Conservation (phyloP, 805 yeast genomes). For the Suhomyces emberorum region DNA sequence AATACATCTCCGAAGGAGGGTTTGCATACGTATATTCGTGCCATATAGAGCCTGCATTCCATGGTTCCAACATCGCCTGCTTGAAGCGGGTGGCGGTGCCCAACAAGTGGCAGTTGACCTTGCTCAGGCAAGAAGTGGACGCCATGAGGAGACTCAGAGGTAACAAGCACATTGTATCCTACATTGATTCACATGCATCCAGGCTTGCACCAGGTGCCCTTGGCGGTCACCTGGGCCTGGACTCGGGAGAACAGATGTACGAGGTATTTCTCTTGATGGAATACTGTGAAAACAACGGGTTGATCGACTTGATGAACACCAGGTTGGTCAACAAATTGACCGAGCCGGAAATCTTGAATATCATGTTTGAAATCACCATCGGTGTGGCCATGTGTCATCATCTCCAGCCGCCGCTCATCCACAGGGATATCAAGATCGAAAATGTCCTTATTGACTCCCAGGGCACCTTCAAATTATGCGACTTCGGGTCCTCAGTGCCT, state of each 20-base stretch:
- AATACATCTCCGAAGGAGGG: constrained; percentile 86
- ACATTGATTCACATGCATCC: constrained; percentile 94
- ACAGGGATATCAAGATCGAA: constrained; percentile 80
- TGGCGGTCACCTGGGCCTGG: neutral
- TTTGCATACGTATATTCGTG: constrained; percentile 94
- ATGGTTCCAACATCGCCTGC: constrained; percentile 63
- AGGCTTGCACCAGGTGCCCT: constrained; percentile 37
- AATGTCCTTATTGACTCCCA: constrained; percentile 63
- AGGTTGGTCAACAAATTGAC: constrained; percentile 62
- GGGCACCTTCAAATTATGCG: constrained; percentile 67
- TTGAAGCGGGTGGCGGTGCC: constrained; percentile 95
- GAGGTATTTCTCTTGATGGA: constrained; percentile 83
- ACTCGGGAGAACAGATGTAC: constrained; percentile 46
- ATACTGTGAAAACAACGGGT: constrained; percentile 68
- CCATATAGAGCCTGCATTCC: constrained; percentile 57
- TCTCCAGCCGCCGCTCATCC: constrained; percentile 64
- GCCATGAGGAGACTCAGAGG: constrained; percentile 91
- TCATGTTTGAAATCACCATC: constrained; percentile 65
- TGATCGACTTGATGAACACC: constrained; percentile 78
- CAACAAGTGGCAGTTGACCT: constrained; percentile 76
- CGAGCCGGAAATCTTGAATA: constrained; percentile 64
- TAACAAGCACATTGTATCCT: constrained; percentile 75
- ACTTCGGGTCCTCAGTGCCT: constrained; percentile 77
- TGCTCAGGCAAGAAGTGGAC: constrained; percentile 91
- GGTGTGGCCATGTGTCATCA: constrained; percentile 81